Percentiles rank a stretch among this genome's conserved stretches.
Evolutionary conservation across 441 rosid species (phyloP).

Genomic region (Erysimum pusillum): DNA sequence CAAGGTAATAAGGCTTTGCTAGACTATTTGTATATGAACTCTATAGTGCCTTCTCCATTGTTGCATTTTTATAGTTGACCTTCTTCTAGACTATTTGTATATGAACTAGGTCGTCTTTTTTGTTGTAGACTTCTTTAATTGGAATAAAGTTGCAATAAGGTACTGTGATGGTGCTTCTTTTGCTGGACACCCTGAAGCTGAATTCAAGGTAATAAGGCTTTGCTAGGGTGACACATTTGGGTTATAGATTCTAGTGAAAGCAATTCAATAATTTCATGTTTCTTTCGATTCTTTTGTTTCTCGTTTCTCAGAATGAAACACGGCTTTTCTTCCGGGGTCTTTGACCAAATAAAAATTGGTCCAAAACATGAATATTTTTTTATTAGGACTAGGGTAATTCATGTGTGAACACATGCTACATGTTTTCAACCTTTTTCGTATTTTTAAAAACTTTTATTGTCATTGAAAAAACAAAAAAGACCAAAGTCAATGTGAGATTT

Average conservation of each 20-base stretch:
- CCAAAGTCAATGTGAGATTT: no score
- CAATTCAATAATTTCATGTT: neutral
- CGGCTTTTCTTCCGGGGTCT: constrained; percentile 65
- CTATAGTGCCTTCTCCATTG: constrained; percentile 2
- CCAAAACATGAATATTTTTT: no score
- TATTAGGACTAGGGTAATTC: no score
- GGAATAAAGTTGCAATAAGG: constrained; percentile 86
- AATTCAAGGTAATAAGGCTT: constrained; percentile 63
- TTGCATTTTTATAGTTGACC: neutral
- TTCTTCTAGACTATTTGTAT: neutral
- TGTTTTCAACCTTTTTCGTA: no score
- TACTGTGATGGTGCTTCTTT: constrained; percentile 97
- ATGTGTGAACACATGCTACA: no score
- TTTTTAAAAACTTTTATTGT: no score
- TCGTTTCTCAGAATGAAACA: constrained; percentile 59
- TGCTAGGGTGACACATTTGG: constrained; percentile 13
- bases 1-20: constrained; percentile 55
- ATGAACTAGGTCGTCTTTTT: neutral
- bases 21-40: no score
- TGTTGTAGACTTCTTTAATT: constrained; percentile 71
- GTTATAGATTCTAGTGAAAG: neutral
- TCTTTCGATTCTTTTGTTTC: neutral
- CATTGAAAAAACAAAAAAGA: no score
- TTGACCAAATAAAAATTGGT: no score
- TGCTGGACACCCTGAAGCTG: constrained; percentile 83